Base-by-base conservation (phyloP, 257 asterid species). In the Parsonsia alboflavescens region DNA sequence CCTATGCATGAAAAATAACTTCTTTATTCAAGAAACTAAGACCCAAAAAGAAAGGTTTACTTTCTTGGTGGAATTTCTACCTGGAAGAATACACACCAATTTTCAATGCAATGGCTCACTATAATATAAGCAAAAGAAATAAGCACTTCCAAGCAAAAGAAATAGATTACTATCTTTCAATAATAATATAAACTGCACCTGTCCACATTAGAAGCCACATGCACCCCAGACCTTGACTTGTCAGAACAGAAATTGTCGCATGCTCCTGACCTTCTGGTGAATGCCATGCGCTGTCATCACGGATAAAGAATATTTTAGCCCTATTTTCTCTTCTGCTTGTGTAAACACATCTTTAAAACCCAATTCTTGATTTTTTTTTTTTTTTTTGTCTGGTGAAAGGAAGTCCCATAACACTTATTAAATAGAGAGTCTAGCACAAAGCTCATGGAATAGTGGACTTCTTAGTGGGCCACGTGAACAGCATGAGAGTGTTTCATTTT, bases 401-500 rank as follows among this genome's bases (percentile, higher is more conserved):
- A n/a, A 30, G 22, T 64, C 54, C 53, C 36, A 21, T n/a, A n/a
- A 10, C 17, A 42, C 33, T 0, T 6, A n/a, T 45, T 24, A 24
- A 2, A 26, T 15, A 45, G 2, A 49, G 39, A 62, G 28, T 30
- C 64, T 64, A 19, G 17, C 26, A 63, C 10, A 11, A 52, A 24
- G 58, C n/a, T 22, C 71, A 69, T 10, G 67, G 62, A 48, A 72
- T 73, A 41, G 84, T 33, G 39, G 39, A 33, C 39, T 33, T 33
- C 39, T 33, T 33, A 33, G 39, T 75, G 86, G 86, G 75, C 72
- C 86, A 82, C 45, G 24, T 26, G 59, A 79, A 56, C 46, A 41
- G 77, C 74, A 71, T 81, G 77, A 66, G 76, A 65, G 57, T 54
- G 82, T 69, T 75, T 74, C 72, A 83, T 80, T 76, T 62, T 68